These are phyloP conservation scores for Colletotrichum australisinense DNA, from an alignment of 2,329 filamentous ascomycete genomes.

Conservation along the genomic window DNA sequence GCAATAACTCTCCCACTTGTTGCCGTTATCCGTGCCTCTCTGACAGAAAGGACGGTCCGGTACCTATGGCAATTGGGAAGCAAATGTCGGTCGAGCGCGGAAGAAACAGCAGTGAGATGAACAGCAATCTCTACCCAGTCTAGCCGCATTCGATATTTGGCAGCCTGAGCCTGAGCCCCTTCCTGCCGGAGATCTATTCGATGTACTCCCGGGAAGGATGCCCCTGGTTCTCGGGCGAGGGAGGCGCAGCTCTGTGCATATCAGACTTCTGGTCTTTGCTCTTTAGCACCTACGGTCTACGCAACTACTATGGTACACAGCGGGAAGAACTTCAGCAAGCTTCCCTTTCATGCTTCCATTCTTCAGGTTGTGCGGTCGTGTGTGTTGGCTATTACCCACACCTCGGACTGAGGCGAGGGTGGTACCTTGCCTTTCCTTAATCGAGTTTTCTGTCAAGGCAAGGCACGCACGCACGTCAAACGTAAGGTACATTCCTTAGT, in stretches of 20 bases:
- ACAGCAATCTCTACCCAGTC: not conserved
- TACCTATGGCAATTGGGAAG: not conserved
- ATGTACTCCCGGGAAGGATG: constrained; percentile 25
- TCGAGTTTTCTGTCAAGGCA: constrained; percentile 3
- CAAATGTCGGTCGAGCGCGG: not conserved
- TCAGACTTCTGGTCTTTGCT: constrained; percentile 22
- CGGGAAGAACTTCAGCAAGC: constrained; percentile 33
- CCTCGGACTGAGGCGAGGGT: not conserved
- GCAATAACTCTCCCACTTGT: not conserved
- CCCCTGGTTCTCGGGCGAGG: constrained; percentile 26
- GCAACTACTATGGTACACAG: constrained; percentile 7
- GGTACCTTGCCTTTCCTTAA: constrained; percentile 7
- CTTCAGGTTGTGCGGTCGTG: not conserved
- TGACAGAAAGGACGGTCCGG: not conserved
- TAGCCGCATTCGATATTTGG: constrained; percentile 26
- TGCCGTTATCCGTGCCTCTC: not conserved
- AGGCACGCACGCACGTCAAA: constrained; percentile 11
- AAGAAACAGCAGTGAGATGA: constrained; percentile 25
- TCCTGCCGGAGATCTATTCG: constrained; percentile 16
- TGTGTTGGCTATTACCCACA: constrained; percentile 11
- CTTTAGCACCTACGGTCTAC: not conserved
- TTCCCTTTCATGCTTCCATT: constrained; percentile 29
- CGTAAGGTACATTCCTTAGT: not conserved
- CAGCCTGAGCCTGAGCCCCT: constrained; percentile 27
- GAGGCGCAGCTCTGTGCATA: constrained; percentile 34